A percentile compares a stretch with the other conserved stretches of the same genome.
Conservation (phyloP, 495 filamentous ascomycete species). For the Baudoinia panamericana region DNA sequence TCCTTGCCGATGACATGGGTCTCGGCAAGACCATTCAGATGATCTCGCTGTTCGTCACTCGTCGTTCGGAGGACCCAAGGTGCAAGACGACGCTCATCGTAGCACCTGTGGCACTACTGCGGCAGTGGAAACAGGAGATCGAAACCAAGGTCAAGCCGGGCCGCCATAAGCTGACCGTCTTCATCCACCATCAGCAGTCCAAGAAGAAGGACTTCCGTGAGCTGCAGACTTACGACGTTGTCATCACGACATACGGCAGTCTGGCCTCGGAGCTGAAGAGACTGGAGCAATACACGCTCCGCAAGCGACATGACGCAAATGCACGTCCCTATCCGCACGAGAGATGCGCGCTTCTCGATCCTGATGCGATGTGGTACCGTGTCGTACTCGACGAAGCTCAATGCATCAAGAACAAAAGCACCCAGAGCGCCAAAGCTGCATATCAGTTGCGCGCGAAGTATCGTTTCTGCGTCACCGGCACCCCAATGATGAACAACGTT, state of each 20-base stretch:
- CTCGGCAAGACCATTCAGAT: conserved; percentile 90
- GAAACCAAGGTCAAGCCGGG: conserved; percentile 50
- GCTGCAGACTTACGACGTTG: conserved; percentile 61
- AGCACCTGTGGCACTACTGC: conserved; percentile 72
- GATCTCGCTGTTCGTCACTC: conserved; percentile 68
- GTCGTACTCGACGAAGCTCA: conserved; percentile 91
- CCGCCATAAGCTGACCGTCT: conserved; percentile 46
- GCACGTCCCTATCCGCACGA: conserved; percentile 22
- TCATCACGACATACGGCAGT: conserved; percentile 83
- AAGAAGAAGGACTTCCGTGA: conserved; percentile 46
- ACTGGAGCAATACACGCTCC: conserved; percentile 34
- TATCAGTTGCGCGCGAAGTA: conserved; percentile 48
- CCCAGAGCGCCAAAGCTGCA: conserved; percentile 51
- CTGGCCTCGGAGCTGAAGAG: conserved; percentile 56
- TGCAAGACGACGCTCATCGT: conserved; percentile 78
- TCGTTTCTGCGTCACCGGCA: conserved; percentile 81
- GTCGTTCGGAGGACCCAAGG: conserved; percentile 46
- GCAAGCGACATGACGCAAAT: conserved; percentile 25
- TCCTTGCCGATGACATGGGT: conserved; percentile 89
- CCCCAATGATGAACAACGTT: conserved; percentile 86
- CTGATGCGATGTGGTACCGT: conserved; percentile 51
- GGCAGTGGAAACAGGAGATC: conserved; percentile 86
- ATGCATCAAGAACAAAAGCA: conserved; percentile 75
- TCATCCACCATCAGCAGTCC: conserved; percentile 49
- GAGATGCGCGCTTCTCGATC: conserved; percentile 48